These are phyloP conservation scores for Penicillium brasilianum DNA, from an alignment of 2,329 filamentous ascomycete genomes.

Conservation along the genomic window DNA sequence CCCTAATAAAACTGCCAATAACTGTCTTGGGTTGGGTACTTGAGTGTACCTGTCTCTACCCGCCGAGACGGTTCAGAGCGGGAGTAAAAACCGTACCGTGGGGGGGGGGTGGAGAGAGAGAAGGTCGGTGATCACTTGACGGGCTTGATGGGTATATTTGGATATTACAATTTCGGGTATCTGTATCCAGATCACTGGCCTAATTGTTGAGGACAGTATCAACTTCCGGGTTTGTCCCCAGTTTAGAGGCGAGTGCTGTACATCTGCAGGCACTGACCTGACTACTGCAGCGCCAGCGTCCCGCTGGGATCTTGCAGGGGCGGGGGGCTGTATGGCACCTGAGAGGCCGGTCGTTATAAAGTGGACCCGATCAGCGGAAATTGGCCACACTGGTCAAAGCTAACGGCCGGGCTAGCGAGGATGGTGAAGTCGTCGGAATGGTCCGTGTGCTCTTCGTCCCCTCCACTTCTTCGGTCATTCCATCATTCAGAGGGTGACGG, in stretches of 20 bases:
- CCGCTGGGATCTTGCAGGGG: conserved; percentile 3
- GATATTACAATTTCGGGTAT: background rate
- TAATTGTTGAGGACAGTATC: too few relatives aligned
- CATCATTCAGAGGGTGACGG: background rate
- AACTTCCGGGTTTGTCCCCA: background rate
- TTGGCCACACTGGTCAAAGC: conserved; percentile 11
- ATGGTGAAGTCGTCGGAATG: conserved; percentile 8
- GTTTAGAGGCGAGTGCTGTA: background rate
- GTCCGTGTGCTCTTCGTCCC: background rate
- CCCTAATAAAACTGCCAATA: conserved; percentile 1
- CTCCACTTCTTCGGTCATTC: background rate
- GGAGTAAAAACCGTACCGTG: background rate
- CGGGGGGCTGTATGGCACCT: background rate
- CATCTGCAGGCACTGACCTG: conserved; percentile 5
- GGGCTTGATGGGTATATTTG: background rate
- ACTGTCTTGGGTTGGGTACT: too few relatives aligned
- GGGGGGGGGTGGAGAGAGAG: background rate
- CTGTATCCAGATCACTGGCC: background rate
- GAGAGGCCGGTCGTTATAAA: background rate
- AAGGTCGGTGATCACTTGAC: background rate
- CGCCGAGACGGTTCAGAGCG: conserved; percentile 1
- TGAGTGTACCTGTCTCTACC: background rate
- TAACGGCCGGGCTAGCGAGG: conserved; percentile 11
- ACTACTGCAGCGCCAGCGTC: conserved; percentile 1
- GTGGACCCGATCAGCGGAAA: conserved; percentile 17